These are phyloP conservation scores for Trichoderma citrinoviride DNA, from an alignment of 2,329 filamentous ascomycete species.

Conservation along the genomic window DNA sequence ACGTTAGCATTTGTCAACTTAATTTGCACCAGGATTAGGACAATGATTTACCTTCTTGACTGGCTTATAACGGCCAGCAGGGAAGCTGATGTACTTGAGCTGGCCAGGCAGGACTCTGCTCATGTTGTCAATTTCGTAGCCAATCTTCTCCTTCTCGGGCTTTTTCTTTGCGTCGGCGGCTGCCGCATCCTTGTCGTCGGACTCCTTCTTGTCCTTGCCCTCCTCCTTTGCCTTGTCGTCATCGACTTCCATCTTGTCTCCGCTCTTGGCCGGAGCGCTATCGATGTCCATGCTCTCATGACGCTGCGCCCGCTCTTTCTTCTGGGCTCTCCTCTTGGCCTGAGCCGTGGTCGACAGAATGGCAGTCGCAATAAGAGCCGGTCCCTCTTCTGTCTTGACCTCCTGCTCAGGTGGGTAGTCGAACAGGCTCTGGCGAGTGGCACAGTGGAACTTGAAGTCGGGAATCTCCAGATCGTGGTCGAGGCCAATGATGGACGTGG, in stretches of 20 bases:
- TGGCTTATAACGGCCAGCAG: constrained; percentile 84
- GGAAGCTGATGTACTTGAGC: constrained; percentile 93
- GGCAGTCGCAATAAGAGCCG: constrained; percentile 90
- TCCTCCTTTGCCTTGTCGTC: constrained; percentile 60
- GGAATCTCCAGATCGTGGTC: constrained; percentile 93
- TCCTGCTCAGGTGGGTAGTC: constrained; percentile 98
- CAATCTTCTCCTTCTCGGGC: constrained; percentile 91
- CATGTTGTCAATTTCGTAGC: constrained; percentile 97
- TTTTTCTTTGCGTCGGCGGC: constrained; percentile 75
- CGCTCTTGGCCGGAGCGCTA: constrained; percentile 58
- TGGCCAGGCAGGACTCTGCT: constrained; percentile 87
- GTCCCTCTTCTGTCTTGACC: constrained; percentile 89
- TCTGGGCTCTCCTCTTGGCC: constrained; percentile 89
- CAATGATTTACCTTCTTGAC: constrained; percentile 72
- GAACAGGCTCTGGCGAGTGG: constrained; percentile 90
- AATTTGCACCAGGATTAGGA: background rate
- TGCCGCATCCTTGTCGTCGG: constrained; percentile 59
- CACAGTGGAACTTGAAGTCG: constrained; percentile 92
- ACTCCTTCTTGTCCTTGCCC: constrained; percentile 55
- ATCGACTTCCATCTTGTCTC: constrained; percentile 88
- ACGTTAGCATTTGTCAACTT: constrained; percentile 27
- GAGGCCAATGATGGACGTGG: constrained; percentile 90
- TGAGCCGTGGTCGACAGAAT: constrained; percentile 96
- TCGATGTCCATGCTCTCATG: constrained; percentile 96
- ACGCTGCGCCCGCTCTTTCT: constrained; percentile 86